phyloP scores from a whole-genome alignment of 768 basidiomycete genomes.

The Collybiopsis luxurians region DNA sequence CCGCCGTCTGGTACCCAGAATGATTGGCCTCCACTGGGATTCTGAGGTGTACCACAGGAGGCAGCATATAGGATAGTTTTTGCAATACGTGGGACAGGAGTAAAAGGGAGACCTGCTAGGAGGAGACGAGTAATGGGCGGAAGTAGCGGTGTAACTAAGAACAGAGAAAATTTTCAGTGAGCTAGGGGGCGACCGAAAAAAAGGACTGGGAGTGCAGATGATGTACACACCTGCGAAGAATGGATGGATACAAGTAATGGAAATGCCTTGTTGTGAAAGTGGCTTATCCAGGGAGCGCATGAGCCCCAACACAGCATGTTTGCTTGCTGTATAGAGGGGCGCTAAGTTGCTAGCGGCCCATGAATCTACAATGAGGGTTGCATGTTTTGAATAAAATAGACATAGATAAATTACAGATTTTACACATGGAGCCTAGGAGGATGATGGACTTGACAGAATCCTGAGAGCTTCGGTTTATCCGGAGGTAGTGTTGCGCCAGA shows the following conservation, averaged over 20 bases:
- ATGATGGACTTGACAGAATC: constrained; percentile 25
- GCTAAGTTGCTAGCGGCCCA: constrained; percentile 24
- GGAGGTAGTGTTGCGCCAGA: constrained; percentile 30
- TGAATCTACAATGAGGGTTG: constrained; percentile 19
- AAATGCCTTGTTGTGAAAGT: constrained; percentile 15
- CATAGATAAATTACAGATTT: neutral
- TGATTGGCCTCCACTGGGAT: constrained; percentile 21
- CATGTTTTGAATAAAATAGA: neutral
- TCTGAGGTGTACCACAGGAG: constrained; percentile 17
- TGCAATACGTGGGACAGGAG: constrained; percentile 27
- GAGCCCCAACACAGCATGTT: constrained; percentile 30
- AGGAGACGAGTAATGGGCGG: constrained; percentile 8
- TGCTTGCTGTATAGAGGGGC: constrained; percentile 28
- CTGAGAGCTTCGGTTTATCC: constrained; percentile 5
- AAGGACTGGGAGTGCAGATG: too few relatives aligned
- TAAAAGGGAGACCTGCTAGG: constrained; percentile 25
- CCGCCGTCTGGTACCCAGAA: constrained; percentile 13
- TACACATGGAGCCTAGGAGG: constrained; percentile 33
- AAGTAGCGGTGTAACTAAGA: constrained; percentile 25
- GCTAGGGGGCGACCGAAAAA: too few relatives aligned
- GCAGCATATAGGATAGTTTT: constrained; percentile 28
- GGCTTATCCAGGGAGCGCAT: constrained; percentile 23
- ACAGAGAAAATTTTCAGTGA: neutral
- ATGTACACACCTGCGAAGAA: constrained; percentile 25
- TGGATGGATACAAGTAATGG: constrained; percentile 24